Base-by-base conservation (phyloP, 2,329 filamentous ascomycete species). In the Ophiocordyceps camponoti-saundersi region DNA sequence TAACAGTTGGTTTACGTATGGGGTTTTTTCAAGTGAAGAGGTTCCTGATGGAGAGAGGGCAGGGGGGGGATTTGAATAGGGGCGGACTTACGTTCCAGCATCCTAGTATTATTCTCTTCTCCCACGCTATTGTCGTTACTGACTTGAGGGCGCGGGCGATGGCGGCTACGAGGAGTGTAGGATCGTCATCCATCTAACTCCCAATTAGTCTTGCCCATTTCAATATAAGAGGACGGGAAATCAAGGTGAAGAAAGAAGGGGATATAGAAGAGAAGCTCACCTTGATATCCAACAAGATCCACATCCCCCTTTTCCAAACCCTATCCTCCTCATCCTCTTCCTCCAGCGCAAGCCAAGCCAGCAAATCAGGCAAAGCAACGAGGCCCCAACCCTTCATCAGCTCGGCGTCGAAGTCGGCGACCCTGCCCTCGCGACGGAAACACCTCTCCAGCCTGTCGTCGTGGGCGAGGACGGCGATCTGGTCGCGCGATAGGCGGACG, bases 201-300 rank as follows among this genome's bases (percentile, higher is more conserved):
- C n/a, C n/a, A n/a, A n/a, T n/a, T n/a, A n/a, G n/a, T n/a, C n/a
- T n/a, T n/a, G n/a, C n/a, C n/a, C n/a, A n/a, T n/a, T n/a, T n/a
- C n/a, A n/a, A 10, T 29, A 29, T 29, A 29, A 11, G 26, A 29
- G 26, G 8, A n/a, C n/a, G n/a, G n/a, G n/a, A n/a, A 11, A 29
- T 29, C 2, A 6, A 29, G 26, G 26, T 6, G 26, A 11, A 29
- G 5, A 10, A 11, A 29, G 26, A 10, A 10, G 11, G 26, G 26
- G 8, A 11, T 5, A 10, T 29, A 29, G 26, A 10, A 6, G 11
- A 2, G 26, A 1, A n/a, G 7, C 57, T 20, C 61, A 85, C 80
- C 70, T 95, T 96, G 60, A 96, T 85, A 60, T 96, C 90, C 3
- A 96, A 68, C 50, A 95, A 63, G 6, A 92, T 56, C 89, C 89